Base-by-base conservation (phyloP, 1,284 basidiomycete genomes). In the Leccinum huronense region DNA sequence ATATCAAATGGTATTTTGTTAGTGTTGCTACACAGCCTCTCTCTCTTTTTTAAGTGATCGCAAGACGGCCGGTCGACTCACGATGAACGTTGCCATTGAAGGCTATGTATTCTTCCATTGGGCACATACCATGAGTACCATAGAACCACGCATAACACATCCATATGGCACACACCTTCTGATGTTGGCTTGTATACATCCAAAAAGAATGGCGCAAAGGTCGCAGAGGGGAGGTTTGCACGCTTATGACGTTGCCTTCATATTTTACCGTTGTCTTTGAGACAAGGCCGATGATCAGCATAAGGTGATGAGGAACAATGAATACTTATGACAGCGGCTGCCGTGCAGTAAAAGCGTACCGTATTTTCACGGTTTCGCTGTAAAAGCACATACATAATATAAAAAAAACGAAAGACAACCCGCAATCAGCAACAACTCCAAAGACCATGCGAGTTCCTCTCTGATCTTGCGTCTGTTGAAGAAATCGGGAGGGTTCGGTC, bases 391-490 rank as follows among this genome's bases (percentile, higher is more conserved):
- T 75, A 74, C 23, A 27, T 10, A 34, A 3, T 34, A 10, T 34
- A 34, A 34, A 53, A 74, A 74, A 62, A 74, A 76, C 19, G 75
- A 74, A 3, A 77, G 73, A 51, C 75, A 76, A 27, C 77, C 75
- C 2, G 64, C 63, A 19, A 74, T 67, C 13, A 75, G 75, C 58
- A 75, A 33, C 14, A 76, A 42, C 36, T 77, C 73, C 48, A 74
- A 60, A 0, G 74, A 77, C n/a, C 62, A 54, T 14, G 65, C 66
- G 2, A 74, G 61, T 13, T 75, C 75, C 9, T 68, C 70, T 34
- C 61, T 68, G 1, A 71, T 69, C 51, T 59, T 67, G 31, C 23
- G 33, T 27, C 61, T 58, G 7, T 13, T 19, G 11, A 74, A 70
- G 30, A 75, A 74, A 14, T 66, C 70, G 1, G 67, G 64, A 1